phyloP scores from a whole-genome alignment of 2,329 filamentous ascomycete genomes.

The Myriosclerotinia scirpicola region DNA sequence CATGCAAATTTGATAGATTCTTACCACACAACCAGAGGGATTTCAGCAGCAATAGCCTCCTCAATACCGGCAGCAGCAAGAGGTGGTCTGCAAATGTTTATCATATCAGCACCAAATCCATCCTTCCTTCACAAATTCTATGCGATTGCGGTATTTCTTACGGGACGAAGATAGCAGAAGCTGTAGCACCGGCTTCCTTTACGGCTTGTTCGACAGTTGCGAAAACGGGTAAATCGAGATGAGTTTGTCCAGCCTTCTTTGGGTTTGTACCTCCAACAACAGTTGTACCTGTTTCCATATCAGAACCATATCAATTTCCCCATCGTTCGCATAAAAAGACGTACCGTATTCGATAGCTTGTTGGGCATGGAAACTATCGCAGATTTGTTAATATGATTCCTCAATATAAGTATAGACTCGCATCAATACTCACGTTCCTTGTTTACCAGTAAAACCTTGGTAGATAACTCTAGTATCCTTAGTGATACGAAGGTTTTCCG shows the following conservation, averaged over 20 bases:
- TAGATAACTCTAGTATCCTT: conserved; percentile 90
- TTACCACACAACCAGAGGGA: conserved; percentile 87
- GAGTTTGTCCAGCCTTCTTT: conserved; percentile 91
- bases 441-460: conserved; percentile 97
- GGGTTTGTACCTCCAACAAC: conserved; percentile 98
- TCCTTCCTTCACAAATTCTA: conserved; percentile 18
- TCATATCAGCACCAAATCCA: conserved; percentile 28
- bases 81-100: conserved; percentile 64
- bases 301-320: conserved; percentile 35
- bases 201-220: conserved; percentile 83
- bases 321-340: conserved; percentile 27
- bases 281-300: conserved; percentile 70
- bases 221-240: conserved; percentile 92
- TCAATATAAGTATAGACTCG: conserved; percentile 5
- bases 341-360: conserved; percentile 98
- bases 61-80: conserved; percentile 93
- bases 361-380: conserved; percentile 84
- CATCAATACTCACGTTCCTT: conserved; percentile 75
- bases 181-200: conserved; percentile 85
- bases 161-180: conserved; percentile 96
- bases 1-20: conserved; percentile 31
- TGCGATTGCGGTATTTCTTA: conserved; percentile 45
- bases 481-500: conserved; percentile 90
- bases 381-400: conserved; percentile 39
- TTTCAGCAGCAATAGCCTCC: conserved; percentile 90